Evolutionary conservation across 257 asterid species (phyloP).

Genomic region (Linaria vulgaris): DNA sequence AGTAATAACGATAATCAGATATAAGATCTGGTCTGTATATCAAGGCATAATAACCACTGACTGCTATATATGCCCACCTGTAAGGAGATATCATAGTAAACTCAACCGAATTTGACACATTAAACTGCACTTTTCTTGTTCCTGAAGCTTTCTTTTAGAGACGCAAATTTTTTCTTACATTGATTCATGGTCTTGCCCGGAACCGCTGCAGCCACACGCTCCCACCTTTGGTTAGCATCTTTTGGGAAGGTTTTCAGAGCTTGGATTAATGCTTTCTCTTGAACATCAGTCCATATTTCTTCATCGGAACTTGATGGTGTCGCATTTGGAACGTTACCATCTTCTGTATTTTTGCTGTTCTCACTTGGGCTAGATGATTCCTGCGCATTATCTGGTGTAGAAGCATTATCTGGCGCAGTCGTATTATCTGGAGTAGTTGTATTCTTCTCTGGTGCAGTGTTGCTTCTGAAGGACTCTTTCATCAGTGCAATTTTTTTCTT

Average conservation of each 20-base stretch:
- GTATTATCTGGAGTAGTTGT: conserved; percentile 28
- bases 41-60: neutral
- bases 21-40: neutral
- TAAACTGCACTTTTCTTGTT: conserved; percentile 50
- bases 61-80: too few relatives aligned
- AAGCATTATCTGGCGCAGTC: conserved; percentile 26
- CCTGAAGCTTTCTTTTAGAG: conserved; percentile 84
- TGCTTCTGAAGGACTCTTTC: conserved; percentile 77
- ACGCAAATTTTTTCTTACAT: conserved; percentile 71
- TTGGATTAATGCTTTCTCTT: conserved; percentile 79
- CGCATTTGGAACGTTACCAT: conserved; percentile 34
- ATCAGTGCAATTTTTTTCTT: conserved; percentile 69
- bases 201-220: conserved; percentile 78
- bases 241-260: conserved; percentile 89
- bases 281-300: conserved; percentile 79
- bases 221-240: conserved; percentile 87
- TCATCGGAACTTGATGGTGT: conserved; percentile 51
- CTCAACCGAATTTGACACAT: neutral
- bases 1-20: neutral
- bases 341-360: conserved; percentile 13
- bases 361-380: conserved; percentile 10
- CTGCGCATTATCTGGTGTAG: conserved; percentile 30
- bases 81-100: neutral
- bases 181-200: conserved; percentile 69
- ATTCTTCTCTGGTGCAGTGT: conserved; percentile 27